A percentile compares a stretch with the other conserved stretches of the same genome.
phyloP scores from a whole-genome alignment of 306 rosid species.

The Citrullus amarus region DNA sequence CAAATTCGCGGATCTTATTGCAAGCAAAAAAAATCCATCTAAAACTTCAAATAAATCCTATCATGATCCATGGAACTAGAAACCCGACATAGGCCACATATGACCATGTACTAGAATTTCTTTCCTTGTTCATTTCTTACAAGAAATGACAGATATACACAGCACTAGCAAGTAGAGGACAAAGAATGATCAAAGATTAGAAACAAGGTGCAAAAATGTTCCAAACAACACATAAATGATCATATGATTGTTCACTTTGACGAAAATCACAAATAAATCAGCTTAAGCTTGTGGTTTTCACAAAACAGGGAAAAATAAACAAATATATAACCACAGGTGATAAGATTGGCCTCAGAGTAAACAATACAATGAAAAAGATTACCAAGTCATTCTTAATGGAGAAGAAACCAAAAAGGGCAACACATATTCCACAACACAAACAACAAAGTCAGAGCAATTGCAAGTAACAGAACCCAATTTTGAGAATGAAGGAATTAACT shows the following conservation, averaged over 20 bases:
- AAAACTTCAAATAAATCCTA: neutral
- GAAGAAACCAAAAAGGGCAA: neutral
- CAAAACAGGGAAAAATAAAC: neutral
- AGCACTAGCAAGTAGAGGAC: neutral
- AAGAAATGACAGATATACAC: neutral
- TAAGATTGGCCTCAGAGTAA: neutral
- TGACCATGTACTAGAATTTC: neutral
- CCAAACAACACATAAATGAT: neutral
- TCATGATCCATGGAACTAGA: neutral
- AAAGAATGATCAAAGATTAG: neutral
- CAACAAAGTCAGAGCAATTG: neutral
- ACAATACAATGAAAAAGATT: neutral
- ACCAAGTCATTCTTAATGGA: neutral
- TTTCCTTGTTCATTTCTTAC: neutral
- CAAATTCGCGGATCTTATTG: neutral
- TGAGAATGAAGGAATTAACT: conserved; percentile 11
- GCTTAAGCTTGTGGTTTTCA: neutral
- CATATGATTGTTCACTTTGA: neutral
- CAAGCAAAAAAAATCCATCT: neutral
- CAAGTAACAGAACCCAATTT: neutral
- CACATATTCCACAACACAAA: neutral
- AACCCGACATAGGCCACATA: neutral
- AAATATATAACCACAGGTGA: neutral
- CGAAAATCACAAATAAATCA: neutral
- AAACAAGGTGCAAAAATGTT: neutral